Conservation (phyloP, 352 stramenopile genomes). For the Phytophthora pluvialis region DNA sequence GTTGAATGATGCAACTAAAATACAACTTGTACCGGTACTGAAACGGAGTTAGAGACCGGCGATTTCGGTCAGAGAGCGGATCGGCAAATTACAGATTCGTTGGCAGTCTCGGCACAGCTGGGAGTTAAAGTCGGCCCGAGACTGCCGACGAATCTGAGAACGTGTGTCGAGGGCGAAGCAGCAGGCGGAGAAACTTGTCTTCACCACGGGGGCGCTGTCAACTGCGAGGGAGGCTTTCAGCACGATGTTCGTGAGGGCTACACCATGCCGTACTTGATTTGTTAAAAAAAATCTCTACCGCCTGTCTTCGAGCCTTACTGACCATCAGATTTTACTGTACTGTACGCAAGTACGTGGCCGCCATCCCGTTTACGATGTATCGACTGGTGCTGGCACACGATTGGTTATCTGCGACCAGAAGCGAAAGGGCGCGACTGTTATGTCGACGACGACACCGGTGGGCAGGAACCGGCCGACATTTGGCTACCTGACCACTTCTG, state of each 20-base stretch:
- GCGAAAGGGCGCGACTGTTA: conserved; percentile 8
- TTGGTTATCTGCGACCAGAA: conserved; percentile 9
- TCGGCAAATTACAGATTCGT: no score
- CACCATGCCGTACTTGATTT: not conserved
- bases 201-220: not conserved
- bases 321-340: conserved; percentile 17
- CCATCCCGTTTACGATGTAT: conserved; percentile 6
- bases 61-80: conserved; percentile 1
- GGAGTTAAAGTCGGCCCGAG: not conserved
- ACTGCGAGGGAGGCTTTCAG: not conserved
- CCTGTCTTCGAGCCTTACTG: conserved; percentile 10
- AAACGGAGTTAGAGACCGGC: not conserved
- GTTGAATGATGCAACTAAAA: no score
- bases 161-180: conserved; percentile 1
- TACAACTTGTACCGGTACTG: not conserved
- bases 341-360: conserved; percentile 12
- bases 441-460: conserved; percentile 1
- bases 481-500: conserved; percentile 23
- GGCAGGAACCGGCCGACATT: not conserved
- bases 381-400: not conserved
- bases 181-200: not conserved
- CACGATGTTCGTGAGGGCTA: not conserved
- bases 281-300: conserved; percentile 17
- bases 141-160: conserved; percentile 18
- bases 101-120: no score